Conservation (phyloP, 192 early-diverging fungal genomes). For the Rhizoclosmatium globosum region DNA sequence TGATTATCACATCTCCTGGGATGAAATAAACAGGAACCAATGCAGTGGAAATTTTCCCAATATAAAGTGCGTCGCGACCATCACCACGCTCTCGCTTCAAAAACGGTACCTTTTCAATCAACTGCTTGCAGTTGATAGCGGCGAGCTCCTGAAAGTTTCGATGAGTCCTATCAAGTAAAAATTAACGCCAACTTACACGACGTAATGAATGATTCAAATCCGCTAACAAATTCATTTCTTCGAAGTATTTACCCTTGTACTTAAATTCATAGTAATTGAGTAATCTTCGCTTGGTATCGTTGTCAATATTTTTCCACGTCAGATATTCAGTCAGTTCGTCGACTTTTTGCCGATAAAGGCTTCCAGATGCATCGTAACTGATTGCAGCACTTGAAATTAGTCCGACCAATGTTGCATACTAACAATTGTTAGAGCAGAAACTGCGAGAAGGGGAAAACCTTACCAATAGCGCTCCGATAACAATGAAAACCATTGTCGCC, state of each 20-base stretch:
- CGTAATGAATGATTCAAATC: constrained; percentile 42
- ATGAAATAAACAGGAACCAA: constrained; percentile 33
- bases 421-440: not conserved
- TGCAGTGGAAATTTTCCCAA: constrained; percentile 39
- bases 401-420: constrained; percentile 37
- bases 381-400: constrained; percentile 19
- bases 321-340: constrained; percentile 47
- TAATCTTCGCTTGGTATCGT: constrained; percentile 18
- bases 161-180: too few relatives aligned
- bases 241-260: constrained; percentile 44
- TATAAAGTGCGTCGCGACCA: constrained; percentile 38
- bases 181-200: not conserved
- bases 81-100: constrained; percentile 33
- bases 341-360: constrained; percentile 42
- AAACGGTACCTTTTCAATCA: constrained; percentile 47
- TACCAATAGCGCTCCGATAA: constrained; percentile 32
- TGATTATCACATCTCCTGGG: constrained; percentile 33
- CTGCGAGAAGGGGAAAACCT: not conserved
- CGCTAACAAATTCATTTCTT: constrained; percentile 34
- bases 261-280: constrained; percentile 43
- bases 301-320: constrained; percentile 33
- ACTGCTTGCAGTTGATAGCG: constrained; percentile 36
- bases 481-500: constrained; percentile 13
- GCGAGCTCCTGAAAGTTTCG: too few relatives aligned
- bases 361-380: constrained; percentile 28